phyloP scores from a whole-genome alignment of 306 rosid species.

The Citrullus amarus region DNA sequence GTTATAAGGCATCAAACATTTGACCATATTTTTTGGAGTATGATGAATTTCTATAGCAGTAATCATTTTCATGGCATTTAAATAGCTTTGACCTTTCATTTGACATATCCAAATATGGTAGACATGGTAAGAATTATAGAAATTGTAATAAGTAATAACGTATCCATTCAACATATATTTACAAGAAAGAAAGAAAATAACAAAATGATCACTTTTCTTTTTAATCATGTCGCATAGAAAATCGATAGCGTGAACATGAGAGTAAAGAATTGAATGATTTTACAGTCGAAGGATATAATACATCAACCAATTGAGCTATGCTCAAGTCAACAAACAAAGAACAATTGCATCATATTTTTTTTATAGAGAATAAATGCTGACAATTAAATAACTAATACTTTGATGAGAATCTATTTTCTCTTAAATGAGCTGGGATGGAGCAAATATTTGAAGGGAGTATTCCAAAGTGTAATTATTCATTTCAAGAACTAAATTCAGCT shows the following conservation, averaged over 20 bases:
- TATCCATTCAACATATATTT: not conserved
- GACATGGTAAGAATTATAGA: not conserved
- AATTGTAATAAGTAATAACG: not conserved
- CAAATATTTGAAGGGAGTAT: not conserved
- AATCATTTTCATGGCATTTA: not conserved
- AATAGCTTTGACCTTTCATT: not conserved
- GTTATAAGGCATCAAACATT: slow-evolving; percentile 3
- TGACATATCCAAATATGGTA: not conserved
- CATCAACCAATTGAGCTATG: not conserved
- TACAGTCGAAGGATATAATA: not conserved
- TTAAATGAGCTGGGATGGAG: not conserved
- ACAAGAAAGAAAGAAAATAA: not conserved
- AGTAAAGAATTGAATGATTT: too few species aligned
- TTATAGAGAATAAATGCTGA: not conserved
- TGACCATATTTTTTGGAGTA: not conserved
- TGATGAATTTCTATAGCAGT: not conserved
- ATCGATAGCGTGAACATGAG: too few species aligned
- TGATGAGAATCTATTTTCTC: not conserved
- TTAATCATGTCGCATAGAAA: not conserved
- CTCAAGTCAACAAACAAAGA: too few species aligned
- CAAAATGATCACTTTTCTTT: not conserved
- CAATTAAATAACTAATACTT: not conserved
- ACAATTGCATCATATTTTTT: not conserved
- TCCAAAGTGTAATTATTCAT: not conserved
- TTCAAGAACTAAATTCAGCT: not conserved